Evolutionary conservation across 106 monocot species (phyloP).

Genomic region (Gastrodia elata): DNA sequence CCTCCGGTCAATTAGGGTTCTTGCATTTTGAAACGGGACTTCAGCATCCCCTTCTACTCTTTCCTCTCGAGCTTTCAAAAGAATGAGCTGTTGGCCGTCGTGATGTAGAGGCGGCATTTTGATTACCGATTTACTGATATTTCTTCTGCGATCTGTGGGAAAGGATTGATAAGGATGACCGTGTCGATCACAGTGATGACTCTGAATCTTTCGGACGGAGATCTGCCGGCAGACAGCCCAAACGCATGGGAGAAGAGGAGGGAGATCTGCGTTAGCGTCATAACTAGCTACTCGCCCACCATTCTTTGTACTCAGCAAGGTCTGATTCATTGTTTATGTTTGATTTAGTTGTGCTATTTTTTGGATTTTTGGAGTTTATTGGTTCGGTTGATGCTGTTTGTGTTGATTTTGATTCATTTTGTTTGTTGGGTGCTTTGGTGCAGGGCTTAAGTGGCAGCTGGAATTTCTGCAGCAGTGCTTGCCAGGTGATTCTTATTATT

Average conservation of each 20-base stretch:
- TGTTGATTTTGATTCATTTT: conserved; percentile 12
- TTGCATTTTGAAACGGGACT: not conserved
- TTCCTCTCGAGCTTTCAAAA: not conserved
- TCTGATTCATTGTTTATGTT: not conserved
- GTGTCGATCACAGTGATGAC: conserved; percentile 83
- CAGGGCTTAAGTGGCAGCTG: conserved; percentile 78
- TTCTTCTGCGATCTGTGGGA: not conserved
- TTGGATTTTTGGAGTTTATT: not conserved
- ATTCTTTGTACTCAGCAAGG: conserved; percentile 99
- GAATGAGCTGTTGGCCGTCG: not conserved
- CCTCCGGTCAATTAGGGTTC: not conserved
- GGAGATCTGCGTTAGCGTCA: conserved; percentile 87
- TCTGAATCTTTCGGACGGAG: conserved; percentile 72
- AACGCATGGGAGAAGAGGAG: conserved; percentile 84
- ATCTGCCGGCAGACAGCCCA: conserved; percentile 50
- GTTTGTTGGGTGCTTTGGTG: conserved; percentile 14
- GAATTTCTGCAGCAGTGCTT: conserved; percentile 90
- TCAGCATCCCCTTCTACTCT: not conserved
- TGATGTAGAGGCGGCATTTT: not conserved
- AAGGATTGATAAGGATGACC: conserved; percentile 30
- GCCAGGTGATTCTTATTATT: conserved; percentile 32
- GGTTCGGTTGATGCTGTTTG: not conserved
- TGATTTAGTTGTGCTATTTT: not conserved
- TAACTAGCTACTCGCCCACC: conserved; percentile 86
- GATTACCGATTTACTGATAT: not conserved